phyloP scores from a whole-genome alignment of 768 basidiomycete genomes.

The Collybia nuda region DNA sequence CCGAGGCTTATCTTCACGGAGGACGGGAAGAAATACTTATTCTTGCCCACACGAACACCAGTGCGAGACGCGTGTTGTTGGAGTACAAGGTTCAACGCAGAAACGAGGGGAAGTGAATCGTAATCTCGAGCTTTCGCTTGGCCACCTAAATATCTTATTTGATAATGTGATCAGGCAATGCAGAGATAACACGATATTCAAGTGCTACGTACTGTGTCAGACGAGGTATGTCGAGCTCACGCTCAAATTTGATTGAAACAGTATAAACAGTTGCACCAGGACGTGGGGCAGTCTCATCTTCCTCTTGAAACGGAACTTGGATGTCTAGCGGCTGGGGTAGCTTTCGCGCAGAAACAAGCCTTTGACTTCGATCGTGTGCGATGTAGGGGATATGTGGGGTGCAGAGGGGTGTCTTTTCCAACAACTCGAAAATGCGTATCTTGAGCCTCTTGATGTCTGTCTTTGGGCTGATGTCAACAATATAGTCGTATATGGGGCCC shows the following conservation, averaged over 20 bases:
- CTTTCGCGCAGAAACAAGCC: constrained; percentile 42
- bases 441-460: constrained; percentile 43
- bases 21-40: constrained; percentile 54
- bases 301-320: constrained; percentile 40
- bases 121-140: constrained; percentile 38
- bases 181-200: background rate
- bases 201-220: constrained; percentile 30
- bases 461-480: constrained; percentile 48
- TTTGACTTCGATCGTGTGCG: constrained; percentile 51
- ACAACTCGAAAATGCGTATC: constrained; percentile 51
- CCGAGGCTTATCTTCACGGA: constrained; percentile 25
- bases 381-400: constrained; percentile 37
- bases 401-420: constrained; percentile 42
- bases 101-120: constrained; percentile 49
- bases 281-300: constrained; percentile 32
- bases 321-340: constrained; percentile 47
- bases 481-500: constrained; percentile 54
- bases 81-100: constrained; percentile 59
- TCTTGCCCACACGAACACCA: constrained; percentile 54
- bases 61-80: constrained; percentile 44
- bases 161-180: constrained; percentile 1
- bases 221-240: constrained; percentile 33
- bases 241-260: constrained; percentile 38
- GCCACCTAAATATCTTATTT: constrained; percentile 58
- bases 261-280: constrained; percentile 40